Conservation (phyloP, 2,329 filamentous ascomycete genomes). For the Polytolypa hystricis region DNA sequence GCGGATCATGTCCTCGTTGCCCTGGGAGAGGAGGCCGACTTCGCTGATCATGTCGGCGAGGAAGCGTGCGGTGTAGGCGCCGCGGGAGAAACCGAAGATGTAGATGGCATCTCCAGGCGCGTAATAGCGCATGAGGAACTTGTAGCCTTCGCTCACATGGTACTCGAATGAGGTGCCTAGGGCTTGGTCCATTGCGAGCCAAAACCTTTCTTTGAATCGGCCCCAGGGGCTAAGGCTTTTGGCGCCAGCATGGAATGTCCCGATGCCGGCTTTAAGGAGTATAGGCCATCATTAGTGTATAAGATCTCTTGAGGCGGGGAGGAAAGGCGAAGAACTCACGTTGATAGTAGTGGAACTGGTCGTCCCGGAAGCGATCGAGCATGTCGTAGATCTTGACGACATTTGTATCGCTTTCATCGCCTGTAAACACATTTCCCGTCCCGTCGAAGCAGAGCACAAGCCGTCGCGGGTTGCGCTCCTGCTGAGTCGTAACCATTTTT, state of each 20-base stretch:
- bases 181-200: conserved; percentile 10
- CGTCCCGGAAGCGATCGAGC: conserved; percentile 22
- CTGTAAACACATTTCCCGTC: conserved; percentile 16
- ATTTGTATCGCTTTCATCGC: conserved; percentile 37
- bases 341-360: conserved; percentile 4
- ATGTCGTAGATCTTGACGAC: conserved; percentile 38
- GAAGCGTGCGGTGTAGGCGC: conserved; percentile 44
- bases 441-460: conserved; percentile 9
- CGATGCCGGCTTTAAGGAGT: background rate
- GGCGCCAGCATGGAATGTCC: conserved; percentile 1
- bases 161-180: conserved; percentile 32
- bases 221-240: conserved; percentile 6
- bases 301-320: background rate
- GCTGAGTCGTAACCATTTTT: background rate
- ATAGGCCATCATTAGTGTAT: background rate
- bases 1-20: conserved; percentile 44
- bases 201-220: conserved; percentile 9
- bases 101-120: conserved; percentile 41
- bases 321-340: conserved; percentile 4
- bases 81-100: conserved; percentile 45
- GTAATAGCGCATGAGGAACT: conserved; percentile 46
- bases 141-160: conserved; percentile 43
- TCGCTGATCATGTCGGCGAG: conserved; percentile 42
- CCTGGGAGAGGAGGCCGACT: conserved; percentile 39
- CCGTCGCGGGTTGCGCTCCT: background rate